Evolutionary conservation across 805 yeast species (phyloP), one percentile per base, ranked within the genome.

Genomic region (Jamesozyma jinghongensis): DNA sequence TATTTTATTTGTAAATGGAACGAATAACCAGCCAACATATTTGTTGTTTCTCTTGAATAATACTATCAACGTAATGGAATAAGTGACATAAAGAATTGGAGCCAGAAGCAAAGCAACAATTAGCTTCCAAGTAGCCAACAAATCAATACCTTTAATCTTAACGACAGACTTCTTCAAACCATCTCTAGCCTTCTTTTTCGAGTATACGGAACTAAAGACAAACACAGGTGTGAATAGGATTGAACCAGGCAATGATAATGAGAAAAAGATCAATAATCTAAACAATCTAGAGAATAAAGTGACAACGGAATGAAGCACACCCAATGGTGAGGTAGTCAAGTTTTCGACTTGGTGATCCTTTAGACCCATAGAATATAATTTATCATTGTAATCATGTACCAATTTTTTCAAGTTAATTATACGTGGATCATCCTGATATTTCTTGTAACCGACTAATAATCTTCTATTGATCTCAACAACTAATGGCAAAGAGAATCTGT

Each of bases 111-210:
- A 71, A 14, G 90, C 79, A 19, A 88, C 85, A 44, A 88, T 70
- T 35, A 90, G 75, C 62, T 90, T 90, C 98, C 98, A 90, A 2
- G 97, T 85, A 2, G 97, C 97, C 41, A 90, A 69, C 32, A 90
- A 94, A 59, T 90, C 98, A 38, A 75, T 77, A 12, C 94, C 97
- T 57, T 80, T 79, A 47, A 90, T 79, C 58, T 90, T 90, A 14
- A 90, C 98, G 1, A 85, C 73, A 0, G 96, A 86, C n/a, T 74
- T 82, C n/a, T 85, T 87, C 45, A 90, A 68, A 0, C 97, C 97
- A 29, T 77, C 73, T 45, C 62, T 68, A 32, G 88, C 86, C 62
- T 88, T 87, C 46, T 69, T 68, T 44, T 69, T 74, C 12, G 95
- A 81, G 41, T 85, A 81, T 22, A 62, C 61, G 53, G 79, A 80